phyloP scores from a whole-genome alignment of 352 stramenopile genomes.

The Globisporangium paroecandrum region DNA sequence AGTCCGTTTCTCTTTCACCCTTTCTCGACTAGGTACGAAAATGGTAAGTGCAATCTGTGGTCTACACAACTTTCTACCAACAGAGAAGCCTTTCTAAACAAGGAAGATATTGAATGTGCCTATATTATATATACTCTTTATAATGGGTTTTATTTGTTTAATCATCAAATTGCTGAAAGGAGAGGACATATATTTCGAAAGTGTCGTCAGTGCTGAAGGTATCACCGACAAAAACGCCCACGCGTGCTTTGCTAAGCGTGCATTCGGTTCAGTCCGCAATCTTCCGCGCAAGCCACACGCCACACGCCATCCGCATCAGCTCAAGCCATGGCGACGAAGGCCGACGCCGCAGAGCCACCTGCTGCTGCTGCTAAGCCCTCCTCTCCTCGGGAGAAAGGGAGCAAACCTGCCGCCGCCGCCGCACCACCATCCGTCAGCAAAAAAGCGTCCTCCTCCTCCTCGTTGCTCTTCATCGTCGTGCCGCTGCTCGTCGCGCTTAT shows the following conservation, averaged over 20 bases:
- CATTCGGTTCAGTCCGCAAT: slow-evolving; percentile 4
- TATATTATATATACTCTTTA: not conserved
- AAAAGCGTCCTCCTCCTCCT: slow-evolving; percentile 1
- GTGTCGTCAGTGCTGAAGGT: slow-evolving; percentile 7
- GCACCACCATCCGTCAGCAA: not conserved
- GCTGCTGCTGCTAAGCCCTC: not conserved
- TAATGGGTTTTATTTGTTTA: not conserved
- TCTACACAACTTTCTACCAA: too few species aligned
- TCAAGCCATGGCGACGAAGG: slow-evolving; percentile 4
- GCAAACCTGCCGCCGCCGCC: not conserved
- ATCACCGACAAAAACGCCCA: not conserved
- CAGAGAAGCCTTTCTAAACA: not conserved
- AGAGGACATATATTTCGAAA: not conserved
- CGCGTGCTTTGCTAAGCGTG: not conserved
- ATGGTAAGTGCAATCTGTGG: not conserved
- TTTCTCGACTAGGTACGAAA: not conserved
- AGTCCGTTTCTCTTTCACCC: not conserved
- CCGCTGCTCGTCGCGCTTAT: slow-evolving; percentile 34
- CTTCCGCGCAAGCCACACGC: not conserved
- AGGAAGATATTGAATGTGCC: not conserved
- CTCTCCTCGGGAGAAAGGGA: not conserved
- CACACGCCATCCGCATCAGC: not conserved
- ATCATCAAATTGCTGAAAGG: not conserved
- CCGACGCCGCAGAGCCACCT: not conserved
- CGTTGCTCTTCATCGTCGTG: slow-evolving; percentile 32